Evolutionary conservation across 352 stramenopile species (phyloP), one percentile per base, ranked within the genome.

Genomic region (Phytophthora niederhauseri): DNA sequence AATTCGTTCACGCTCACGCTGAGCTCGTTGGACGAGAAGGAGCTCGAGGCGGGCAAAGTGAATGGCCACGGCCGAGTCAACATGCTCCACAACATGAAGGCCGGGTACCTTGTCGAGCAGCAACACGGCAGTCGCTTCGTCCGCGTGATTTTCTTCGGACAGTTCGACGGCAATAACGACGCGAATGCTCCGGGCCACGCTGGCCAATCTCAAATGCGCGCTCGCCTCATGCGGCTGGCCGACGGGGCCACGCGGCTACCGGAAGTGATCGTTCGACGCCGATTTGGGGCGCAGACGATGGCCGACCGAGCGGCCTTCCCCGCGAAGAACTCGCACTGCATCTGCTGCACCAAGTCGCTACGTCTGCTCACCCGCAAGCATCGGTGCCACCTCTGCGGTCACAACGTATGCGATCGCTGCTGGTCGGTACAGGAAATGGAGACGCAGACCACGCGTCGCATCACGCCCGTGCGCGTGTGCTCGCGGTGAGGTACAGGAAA

Each of bases 401-500:
- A 80, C 61, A 66, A 53, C 28, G 65, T 77, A 30, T 80, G 73
- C 30, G 66, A 77, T 22, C 64, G 64, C 7, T 80, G 73, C 43
- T 77, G 65, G 62, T 69, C 50, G 24, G 9, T 77, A 14, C 56
- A 80, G 20, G 60, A 76, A 46, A 67, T 75, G 49, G 69, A 80
- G 53, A 75, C 63, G 2, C 63, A 71, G 19, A 56, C 34, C 5
- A 48, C 63, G 8, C 46, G 58, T 0, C 54, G 70, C 12, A 24
- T 79, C 26, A 72, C 73, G 11, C 63, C 62, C 7, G 63, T 87
- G 17, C 77, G 80, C 24, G 64, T 88, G 15, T 91, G 82, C 48
- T 31, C 53, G 3, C 66, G 70, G 9, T 91, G 82, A n/a, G 24
- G 9, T 77, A 14, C 56, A 80, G 20, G 60, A 76, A 46, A 67